Evolutionary conservation across 805 yeast species (phyloP), one percentile per base, ranked within the genome.

Genomic region (Candida quercuum): DNA sequence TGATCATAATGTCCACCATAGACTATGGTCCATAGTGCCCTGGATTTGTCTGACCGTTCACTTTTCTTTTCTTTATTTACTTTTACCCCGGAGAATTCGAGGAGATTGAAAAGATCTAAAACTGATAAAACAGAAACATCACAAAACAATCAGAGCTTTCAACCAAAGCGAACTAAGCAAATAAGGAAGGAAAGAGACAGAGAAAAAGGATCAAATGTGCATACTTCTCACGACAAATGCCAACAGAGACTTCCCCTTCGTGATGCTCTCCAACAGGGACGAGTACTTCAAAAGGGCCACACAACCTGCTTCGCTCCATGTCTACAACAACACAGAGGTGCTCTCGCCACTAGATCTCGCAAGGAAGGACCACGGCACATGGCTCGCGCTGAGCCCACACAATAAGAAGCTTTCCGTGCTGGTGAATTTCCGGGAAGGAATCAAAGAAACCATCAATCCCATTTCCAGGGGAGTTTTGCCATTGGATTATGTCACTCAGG

Each of bases 191-290:
- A 27, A n/a, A 27, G 8, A 15, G 8, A 27, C 8, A 27, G 6
- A n/a, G 6, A 6, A 15, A 8, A 6, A 14, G 14, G 15, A 27
- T 27, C 18, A 27, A 27, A 88, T 89, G 98, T 89, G 98, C 61
- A 84, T 88, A 23, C 56, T 86, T 15, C 51, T 87, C 25, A 72
- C 84, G 1, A 72, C 94, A 3, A 73, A 76, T 12, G 69, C 65
- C 2, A 89, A 85, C 53, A 81, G 84, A 0, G 75, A 82, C 16
- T 91, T 78, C 48, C 85, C 94, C 1, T 66, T 91, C 28, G 72
- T 91, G 2, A 55, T 87, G 5, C 62, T 86, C 3, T 86, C 96
- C 4, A 91, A 91, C 54, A 60, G 99, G 32, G 99, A 93, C 55
- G 99, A 93, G 57, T 85, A 64, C 50, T 78, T 84, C 54, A 72